Conservation (phyloP, 2,329 filamentous ascomycete species). For the Nemania bipapillata region DNA sequence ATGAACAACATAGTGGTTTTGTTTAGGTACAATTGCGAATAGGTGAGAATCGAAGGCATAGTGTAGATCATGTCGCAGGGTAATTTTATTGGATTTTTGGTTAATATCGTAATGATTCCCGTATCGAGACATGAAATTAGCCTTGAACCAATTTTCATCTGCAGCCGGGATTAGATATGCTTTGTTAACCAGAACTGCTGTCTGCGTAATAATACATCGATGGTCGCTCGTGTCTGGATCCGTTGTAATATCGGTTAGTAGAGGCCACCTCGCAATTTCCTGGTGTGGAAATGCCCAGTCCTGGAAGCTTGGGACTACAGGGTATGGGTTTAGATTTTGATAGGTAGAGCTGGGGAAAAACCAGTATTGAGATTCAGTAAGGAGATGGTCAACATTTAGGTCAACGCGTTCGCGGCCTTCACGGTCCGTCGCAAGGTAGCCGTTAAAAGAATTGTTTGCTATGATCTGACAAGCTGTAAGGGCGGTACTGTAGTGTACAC, state of each 20-base stretch:
- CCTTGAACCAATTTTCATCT: constrained; percentile 10
- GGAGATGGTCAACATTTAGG: constrained; percentile 4
- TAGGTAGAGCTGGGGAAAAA: constrained; percentile 6
- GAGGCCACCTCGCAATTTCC: neutral
- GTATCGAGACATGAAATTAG: constrained; percentile 15
- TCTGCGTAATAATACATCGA: constrained; percentile 16
- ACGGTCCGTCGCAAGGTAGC: constrained; percentile 17
- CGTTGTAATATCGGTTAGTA: neutral
- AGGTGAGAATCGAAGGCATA: constrained; percentile 12
- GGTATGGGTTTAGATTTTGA: constrained; percentile 9
- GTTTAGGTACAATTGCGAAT: constrained; percentile 18
- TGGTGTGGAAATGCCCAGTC: constrained; percentile 25
- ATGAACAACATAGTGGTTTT: constrained; percentile 9
- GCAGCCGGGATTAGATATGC: constrained; percentile 10
- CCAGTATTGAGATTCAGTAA: constrained; percentile 11
- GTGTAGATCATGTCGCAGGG: constrained; percentile 13
- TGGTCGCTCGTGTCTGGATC: neutral
- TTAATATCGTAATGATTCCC: constrained; percentile 11
- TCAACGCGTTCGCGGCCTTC: constrained; percentile 13
- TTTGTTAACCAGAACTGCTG: constrained; percentile 3
- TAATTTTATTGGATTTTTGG: constrained; percentile 11
- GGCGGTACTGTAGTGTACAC: constrained; percentile 16
- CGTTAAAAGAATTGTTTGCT: constrained; percentile 23
- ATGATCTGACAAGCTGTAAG: constrained; percentile 22
- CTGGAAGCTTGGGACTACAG: constrained; percentile 20